phyloP scores from a whole-genome alignment of 2,329 filamentous ascomycete species.

The Fusarium luffae region DNA sequence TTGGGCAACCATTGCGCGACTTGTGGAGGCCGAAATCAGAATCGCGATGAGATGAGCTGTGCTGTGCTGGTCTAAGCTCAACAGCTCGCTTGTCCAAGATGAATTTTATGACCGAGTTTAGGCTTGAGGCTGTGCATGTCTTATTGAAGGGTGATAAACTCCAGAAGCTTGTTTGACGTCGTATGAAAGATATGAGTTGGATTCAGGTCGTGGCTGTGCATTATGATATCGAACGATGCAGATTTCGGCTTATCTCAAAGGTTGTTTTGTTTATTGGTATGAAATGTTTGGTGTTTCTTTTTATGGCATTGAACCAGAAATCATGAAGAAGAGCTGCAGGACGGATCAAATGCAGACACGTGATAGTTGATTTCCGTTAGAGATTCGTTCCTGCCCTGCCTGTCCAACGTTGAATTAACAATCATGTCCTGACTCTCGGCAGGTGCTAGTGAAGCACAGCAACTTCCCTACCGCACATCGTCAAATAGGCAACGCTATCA shows the following conservation, averaged over 20 bases:
- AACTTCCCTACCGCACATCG: not conserved
- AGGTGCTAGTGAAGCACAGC: not conserved
- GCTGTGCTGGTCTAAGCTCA: not conserved
- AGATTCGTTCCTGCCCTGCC: not conserved
- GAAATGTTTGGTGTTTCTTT: not conserved
- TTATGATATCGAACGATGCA: not conserved
- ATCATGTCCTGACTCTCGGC: not conserved
- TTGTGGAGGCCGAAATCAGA: conserved; percentile 23
- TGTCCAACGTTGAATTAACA: not conserved
- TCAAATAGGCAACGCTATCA: not conserved
- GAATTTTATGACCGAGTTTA: conserved; percentile 4
- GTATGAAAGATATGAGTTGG: conserved; percentile 2
- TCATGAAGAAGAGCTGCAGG: not conserved
- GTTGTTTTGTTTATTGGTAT: not conserved
- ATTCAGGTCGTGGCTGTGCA: conserved; percentile 11
- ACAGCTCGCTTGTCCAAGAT: conserved; percentile 4
- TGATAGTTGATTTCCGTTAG: not conserved
- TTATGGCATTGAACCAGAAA: not conserved
- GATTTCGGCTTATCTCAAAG: not conserved
- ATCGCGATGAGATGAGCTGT: conserved; percentile 22
- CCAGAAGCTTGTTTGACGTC: conserved; percentile 14
- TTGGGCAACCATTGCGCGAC: conserved; percentile 36
- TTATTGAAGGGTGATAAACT: not conserved
- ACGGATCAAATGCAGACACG: not conserved
- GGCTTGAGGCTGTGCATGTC: conserved; percentile 18